phyloP scores from a whole-genome alignment of 2,329 filamentous ascomycete species.

The Penicillium freii region DNA sequence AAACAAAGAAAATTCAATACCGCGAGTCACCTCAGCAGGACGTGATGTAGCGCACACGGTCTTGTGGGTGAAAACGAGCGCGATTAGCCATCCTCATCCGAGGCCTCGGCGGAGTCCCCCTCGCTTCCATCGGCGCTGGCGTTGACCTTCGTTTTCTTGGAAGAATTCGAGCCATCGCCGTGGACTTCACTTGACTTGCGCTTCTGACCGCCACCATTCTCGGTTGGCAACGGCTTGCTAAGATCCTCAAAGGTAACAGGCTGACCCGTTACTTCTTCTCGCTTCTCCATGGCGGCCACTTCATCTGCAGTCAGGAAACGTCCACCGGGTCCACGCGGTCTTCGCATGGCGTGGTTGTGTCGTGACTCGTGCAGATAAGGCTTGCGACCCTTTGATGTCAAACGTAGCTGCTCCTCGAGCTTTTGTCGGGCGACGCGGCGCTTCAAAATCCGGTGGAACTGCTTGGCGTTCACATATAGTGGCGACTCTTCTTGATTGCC shows the following conservation, averaged over 20 bases:
- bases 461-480: constrained; percentile 96
- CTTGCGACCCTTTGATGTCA: constrained; percentile 93
- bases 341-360: constrained; percentile 96
- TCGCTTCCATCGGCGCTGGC: constrained; percentile 54
- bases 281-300: constrained; percentile 81
- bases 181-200: constrained; percentile 51
- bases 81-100: constrained; percentile 51
- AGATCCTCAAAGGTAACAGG: constrained; percentile 29
- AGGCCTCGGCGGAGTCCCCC: constrained; percentile 47
- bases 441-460: constrained; percentile 96
- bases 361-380: constrained; percentile 96
- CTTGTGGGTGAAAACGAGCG: background rate
- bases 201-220: constrained; percentile 45
- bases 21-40: constrained; percentile 8
- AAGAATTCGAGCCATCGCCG: constrained; percentile 41
- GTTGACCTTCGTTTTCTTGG: constrained; percentile 55
- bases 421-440: constrained; percentile 88
- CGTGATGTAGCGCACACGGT: background rate
- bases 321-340: constrained; percentile 88
- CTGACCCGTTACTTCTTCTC: constrained; percentile 42
- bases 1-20: constrained; percentile 18
- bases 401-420: constrained; percentile 83
- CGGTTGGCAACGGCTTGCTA: constrained; percentile 34
- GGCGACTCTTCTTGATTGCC: constrained; percentile 76
- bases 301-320: constrained; percentile 96